phyloP scores from a whole-genome alignment of 1,284 basidiomycete genomes.

The Tilletia setariae region DNA sequence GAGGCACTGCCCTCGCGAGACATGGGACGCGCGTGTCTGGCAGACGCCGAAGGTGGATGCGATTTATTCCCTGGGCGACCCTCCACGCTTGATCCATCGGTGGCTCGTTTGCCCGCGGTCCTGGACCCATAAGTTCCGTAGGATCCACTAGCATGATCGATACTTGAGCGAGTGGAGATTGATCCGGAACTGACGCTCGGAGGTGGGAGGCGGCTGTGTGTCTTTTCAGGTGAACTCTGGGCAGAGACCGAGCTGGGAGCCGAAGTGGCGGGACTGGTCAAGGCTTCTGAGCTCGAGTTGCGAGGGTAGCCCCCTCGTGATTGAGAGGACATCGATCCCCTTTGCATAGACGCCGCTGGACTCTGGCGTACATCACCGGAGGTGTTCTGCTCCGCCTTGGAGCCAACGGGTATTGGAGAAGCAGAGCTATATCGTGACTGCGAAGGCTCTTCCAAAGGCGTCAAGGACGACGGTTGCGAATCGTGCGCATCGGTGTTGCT shows the following conservation, averaged over 20 bases:
- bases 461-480: neutral
- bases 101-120: no score
- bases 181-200: slow-evolving; percentile 7
- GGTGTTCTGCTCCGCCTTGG: neutral
- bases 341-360: slow-evolving; percentile 1
- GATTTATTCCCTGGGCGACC: neutral
- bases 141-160: neutral
- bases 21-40: no score
- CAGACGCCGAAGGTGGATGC: neutral
- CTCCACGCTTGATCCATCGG: no score
- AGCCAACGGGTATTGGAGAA: neutral
- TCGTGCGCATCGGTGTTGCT: neutral
- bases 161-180: neutral
- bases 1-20: no score
- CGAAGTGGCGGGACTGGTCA: slow-evolving; percentile 3
- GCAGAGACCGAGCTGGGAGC: slow-evolving; percentile 9
- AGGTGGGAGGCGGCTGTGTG: slow-evolving; percentile 6
- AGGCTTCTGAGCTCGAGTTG: neutral
- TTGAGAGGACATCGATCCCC: slow-evolving; percentile 4
- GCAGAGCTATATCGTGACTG: neutral
- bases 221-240: slow-evolving; percentile 8
- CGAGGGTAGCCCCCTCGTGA: slow-evolving; percentile 1
- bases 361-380: neutral
- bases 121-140: neutral
- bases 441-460: neutral